Base-by-base conservation (phyloP, 352 stramenopile genomes). In the Globisporangium canariense region DNA sequence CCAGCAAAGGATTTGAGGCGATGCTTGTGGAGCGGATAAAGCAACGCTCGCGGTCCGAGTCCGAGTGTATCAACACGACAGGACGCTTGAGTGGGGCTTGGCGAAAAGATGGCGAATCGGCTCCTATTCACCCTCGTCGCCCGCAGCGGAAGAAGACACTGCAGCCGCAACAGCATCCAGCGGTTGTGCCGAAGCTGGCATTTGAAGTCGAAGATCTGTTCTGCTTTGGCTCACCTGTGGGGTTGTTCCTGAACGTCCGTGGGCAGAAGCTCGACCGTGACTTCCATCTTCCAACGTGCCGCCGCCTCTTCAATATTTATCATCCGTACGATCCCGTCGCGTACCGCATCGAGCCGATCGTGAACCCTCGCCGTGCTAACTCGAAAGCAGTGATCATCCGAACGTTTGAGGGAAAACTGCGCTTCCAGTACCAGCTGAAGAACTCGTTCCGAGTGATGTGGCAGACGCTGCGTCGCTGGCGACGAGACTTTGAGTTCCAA, bases 281-380 rank as follows among this genome's bases (percentile, higher is more conserved):
- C 34, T 97, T 95, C 56, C 68, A 65, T 43, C 74, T 98, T 14
- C 85, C 86, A 36, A 94, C 87, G 8, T 97, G 89, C 67, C 70
- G 69, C 13, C 77, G 81, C 20, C 61, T 98, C 22, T 98, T 97
- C 74, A 98, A 98, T 70, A 97, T 98, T 40, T 98, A 98, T 67
- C 91, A 98, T 70, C 93, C 93, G 53, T 96, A 91, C 73, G 95
- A 98, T 78, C 93, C 93, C 2, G 92, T 98, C 3, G 91, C 94
- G 36, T 98, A 98, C 73, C 85, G 95, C 52, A 97, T 98, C 65
- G 95, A 98, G 74, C 95, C 95, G 25, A 86, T 98, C n/a, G 66
- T 98, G 58, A 92, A 97, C 58, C 74, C 83, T 18, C 59, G 54
- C 4, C 83, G 80, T 25, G 83, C 86, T 5, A 64, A 92, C 62